Evolutionary conservation across 352 stramenopile genomes (phyloP), one percentile per base, ranked within the genome.

Genomic region (Albugo candida): DNA sequence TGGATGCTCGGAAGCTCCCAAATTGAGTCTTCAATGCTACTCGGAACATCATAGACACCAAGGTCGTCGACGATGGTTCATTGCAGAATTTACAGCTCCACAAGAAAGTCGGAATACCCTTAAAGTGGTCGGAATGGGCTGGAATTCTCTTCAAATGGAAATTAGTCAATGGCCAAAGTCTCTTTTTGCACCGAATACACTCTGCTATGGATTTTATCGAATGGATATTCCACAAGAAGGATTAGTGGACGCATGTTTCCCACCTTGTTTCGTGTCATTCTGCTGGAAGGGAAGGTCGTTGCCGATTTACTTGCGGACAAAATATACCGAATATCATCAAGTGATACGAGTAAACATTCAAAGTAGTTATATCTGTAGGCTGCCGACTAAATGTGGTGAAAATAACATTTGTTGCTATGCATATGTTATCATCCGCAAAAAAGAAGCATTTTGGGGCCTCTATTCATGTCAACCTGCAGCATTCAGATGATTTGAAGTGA

Each of bases 321-420:
- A 92, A 49, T 86, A 82, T 59, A 76, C 76, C 2, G 79, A 92
- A 58, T 92, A 87, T 56, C 83, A 92, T 54, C 79, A 89, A 44
- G 70, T 85, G 36, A 92, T 92, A 54, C 60, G 72, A 49, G 77
- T 86, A 45, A 48, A 66, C 60, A 36, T 16, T 40, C n/a, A 34
- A 18, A 48, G 20, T 34, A 19, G 43, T 41, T 27, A 21, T 48
- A 27, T 34, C 43, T 42, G 16, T 36, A 42, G 17, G 36, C 24
- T 31, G 8, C 36, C 19, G 43, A 41, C 16, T 48, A 21, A 27
- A 42, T 41, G 16, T 21, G 40, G 16, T 48, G 16, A 21, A 24
- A 41, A 10, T 19, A 48, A 41, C 19, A 41, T 36, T 48, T 48
- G 3, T 34, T 41, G 43, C 43, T 43, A 24, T 24, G 18, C 39